A percentile compares a stretch with the other conserved stretches of the same genome.
Conservation (phyloP, 2,329 filamentous ascomycete species). For the Clonostachys rhizophaga region DNA sequence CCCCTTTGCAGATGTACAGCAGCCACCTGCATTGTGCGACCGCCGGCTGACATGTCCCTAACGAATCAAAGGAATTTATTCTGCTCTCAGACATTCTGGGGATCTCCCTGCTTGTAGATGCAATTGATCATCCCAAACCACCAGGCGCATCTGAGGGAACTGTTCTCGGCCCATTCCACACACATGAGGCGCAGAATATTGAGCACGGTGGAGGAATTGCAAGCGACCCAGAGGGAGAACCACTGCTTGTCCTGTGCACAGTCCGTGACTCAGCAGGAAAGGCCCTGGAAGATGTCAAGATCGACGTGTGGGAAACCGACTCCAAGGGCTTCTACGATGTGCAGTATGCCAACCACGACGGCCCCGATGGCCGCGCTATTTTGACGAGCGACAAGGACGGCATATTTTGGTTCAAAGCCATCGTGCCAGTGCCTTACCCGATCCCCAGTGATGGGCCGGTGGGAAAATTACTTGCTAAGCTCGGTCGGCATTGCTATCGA, state of each 20-base stretch:
- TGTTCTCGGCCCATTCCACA: constrained; percentile 76
- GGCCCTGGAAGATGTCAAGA: constrained; percentile 57
- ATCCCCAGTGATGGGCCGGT: constrained; percentile 83
- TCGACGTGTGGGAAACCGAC: constrained; percentile 80
- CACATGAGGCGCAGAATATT: constrained; percentile 58
- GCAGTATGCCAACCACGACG: constrained; percentile 56
- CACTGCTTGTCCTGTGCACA: constrained; percentile 63
- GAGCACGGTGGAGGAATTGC: constrained; percentile 53
- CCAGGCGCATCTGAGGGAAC: constrained; percentile 64
- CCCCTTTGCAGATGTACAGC: too few species aligned
- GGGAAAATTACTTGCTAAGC: constrained; percentile 58
- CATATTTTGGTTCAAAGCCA: constrained; percentile 71
- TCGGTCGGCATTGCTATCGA: constrained; percentile 68
- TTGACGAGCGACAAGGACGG: constrained; percentile 17
- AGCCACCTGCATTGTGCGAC: too few species aligned
- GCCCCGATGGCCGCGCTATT: constrained; percentile 20
- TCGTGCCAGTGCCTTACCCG: constrained; percentile 78
- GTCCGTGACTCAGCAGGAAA: constrained; percentile 56
- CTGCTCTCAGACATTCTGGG: constrained; percentile 71
- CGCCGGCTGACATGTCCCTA: too few species aligned
- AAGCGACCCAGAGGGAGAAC: constrained; percentile 59
- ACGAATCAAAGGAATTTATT: constrained; percentile 60
- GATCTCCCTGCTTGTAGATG: constrained; percentile 69
- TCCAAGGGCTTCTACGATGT: constrained; percentile 72
- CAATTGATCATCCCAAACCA: constrained; percentile 74